Evolutionary conservation across 2,329 filamentous ascomycete genomes (phyloP).

Genomic region (Colletotrichum euphorbiae): DNA sequence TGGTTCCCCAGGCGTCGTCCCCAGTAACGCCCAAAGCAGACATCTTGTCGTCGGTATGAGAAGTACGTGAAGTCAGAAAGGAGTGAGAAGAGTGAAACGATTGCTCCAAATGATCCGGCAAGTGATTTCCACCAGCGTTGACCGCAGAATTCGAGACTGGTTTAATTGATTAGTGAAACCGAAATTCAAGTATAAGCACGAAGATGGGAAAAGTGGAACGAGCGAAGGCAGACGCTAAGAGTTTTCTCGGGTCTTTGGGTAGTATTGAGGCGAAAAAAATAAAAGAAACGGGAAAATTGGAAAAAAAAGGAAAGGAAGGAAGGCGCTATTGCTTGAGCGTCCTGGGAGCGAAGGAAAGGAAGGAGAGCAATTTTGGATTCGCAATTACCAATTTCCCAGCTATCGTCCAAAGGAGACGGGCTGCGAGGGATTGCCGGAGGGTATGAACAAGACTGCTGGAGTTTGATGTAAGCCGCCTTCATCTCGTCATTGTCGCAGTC

Average conservation of each 20-base stretch:
- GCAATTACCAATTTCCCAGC: not conserved
- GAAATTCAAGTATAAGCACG: not conserved
- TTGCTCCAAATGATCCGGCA: not conserved
- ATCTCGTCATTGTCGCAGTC: not conserved
- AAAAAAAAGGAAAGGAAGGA: not conserved
- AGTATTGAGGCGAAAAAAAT: not conserved
- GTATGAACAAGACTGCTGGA: not conserved
- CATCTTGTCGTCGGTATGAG: slow-evolving; percentile 14
- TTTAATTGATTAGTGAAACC: slow-evolving; percentile 2
- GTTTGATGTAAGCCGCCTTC: not conserved
- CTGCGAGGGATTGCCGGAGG: not conserved
- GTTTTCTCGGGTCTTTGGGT: not conserved
- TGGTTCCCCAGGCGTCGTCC: slow-evolving; percentile 19
- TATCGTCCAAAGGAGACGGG: not conserved
- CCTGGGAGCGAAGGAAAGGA: not conserved
- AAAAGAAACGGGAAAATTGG: not conserved
- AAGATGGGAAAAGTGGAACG: too few relatives aligned
- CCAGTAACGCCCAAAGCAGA: slow-evolving; percentile 13
- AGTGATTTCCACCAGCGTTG: not conserved
- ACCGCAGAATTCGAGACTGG: slow-evolving; percentile 1
- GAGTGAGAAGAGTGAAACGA: not conserved
- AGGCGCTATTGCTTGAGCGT: not conserved
- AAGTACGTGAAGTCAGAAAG: not conserved
- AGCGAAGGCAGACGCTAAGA: not conserved
- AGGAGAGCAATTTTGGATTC: slow-evolving; percentile 6